A percentile compares a stretch with the other conserved stretches of the same genome.
These are phyloP conservation scores for Musa acuminata DNA, from an alignment of 176 grass and related monocot species.

Conservation along the genomic window DNA sequence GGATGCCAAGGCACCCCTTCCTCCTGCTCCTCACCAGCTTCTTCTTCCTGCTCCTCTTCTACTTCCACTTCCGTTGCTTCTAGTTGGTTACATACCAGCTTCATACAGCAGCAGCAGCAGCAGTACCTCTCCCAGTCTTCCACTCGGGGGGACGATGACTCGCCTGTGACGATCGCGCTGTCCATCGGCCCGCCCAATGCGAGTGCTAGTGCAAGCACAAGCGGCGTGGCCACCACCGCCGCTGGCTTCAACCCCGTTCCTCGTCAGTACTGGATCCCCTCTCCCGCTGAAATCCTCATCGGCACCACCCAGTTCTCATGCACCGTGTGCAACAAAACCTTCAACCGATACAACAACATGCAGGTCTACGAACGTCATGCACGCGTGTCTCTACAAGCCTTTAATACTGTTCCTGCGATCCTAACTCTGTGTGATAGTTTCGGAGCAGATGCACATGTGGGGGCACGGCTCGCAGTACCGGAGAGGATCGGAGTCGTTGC, in stretches of 20 bases:
- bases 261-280: slow-evolving; percentile 82
- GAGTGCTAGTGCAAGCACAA: not conserved
- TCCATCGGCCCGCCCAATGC: slow-evolving; percentile 12
- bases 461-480: slow-evolving; percentile 88
- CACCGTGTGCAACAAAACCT: slow-evolving; percentile 84
- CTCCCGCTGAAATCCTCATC: slow-evolving; percentile 83
- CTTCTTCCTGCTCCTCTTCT: not conserved
- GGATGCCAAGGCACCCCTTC: not conserved
- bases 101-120: not conserved
- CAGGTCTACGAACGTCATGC: slow-evolving; percentile 36
- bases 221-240: not conserved
- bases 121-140: not conserved
- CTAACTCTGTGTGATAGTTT: not conserved
- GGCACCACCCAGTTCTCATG: slow-evolving; percentile 79
- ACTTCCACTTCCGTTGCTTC: not conserved
- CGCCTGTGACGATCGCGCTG: not conserved
- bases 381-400: not conserved
- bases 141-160: not conserved
- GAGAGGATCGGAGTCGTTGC: slow-evolving; percentile 57
- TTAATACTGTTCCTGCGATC: not conserved
- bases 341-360: slow-evolving; percentile 99
- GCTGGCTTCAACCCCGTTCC: not conserved
- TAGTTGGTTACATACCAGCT: not conserved
- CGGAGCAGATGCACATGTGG: slow-evolving; percentile 92
- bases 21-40: not conserved